A percentile compares a stretch with the other conserved stretches of the same genome.
Evolutionary conservation across 768 basidiomycete genomes (phyloP).

Genomic region (Myochromella boudieri): DNA sequence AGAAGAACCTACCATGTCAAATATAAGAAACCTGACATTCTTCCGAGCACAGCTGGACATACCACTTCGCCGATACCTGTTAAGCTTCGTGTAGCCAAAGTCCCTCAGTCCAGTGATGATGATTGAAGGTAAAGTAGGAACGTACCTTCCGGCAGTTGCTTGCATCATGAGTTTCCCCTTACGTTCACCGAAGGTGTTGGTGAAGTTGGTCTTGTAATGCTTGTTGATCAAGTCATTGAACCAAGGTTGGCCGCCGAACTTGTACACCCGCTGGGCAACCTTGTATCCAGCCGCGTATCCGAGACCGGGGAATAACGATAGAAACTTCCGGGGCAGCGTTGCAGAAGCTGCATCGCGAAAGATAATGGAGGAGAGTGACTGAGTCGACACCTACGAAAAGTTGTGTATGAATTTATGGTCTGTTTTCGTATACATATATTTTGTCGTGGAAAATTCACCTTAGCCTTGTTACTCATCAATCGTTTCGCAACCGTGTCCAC

Average conservation of each 20-base stretch:
- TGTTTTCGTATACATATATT: background rate
- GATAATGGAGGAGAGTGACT: slow-evolving; percentile 71
- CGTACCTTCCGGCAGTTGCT: slow-evolving; percentile 89
- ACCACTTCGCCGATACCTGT: slow-evolving; percentile 95
- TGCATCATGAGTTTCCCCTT: slow-evolving; percentile 96
- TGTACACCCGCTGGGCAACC: slow-evolving; percentile 90
- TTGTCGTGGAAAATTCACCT: slow-evolving; percentile 40
- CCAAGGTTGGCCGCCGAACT: slow-evolving; percentile 98
- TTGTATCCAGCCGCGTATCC: slow-evolving; percentile 99
- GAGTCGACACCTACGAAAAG: slow-evolving; percentile 53
- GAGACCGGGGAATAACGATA: slow-evolving; percentile 96
- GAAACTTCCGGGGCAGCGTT: slow-evolving; percentile 61
- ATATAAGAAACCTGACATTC: background rate
- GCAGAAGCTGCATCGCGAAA: slow-evolving; percentile 84
- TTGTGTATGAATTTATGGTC: background rate
- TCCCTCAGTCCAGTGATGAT: background rate
- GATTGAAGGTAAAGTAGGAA: slow-evolving; percentile 1
- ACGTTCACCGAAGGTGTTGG: slow-evolving; percentile 85
- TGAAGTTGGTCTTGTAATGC: slow-evolving; percentile 82
- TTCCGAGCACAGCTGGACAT: slow-evolving; percentile 22
- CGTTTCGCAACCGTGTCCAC: slow-evolving; percentile 99
- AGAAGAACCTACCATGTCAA: slow-evolving; percentile 66
- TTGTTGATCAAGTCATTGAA: slow-evolving; percentile 89
- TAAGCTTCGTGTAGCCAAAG: slow-evolving; percentile 38
- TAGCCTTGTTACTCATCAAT: slow-evolving; percentile 95